Conservation (phyloP, 345 rosid genomes). For the Trapa incisa region DNA sequence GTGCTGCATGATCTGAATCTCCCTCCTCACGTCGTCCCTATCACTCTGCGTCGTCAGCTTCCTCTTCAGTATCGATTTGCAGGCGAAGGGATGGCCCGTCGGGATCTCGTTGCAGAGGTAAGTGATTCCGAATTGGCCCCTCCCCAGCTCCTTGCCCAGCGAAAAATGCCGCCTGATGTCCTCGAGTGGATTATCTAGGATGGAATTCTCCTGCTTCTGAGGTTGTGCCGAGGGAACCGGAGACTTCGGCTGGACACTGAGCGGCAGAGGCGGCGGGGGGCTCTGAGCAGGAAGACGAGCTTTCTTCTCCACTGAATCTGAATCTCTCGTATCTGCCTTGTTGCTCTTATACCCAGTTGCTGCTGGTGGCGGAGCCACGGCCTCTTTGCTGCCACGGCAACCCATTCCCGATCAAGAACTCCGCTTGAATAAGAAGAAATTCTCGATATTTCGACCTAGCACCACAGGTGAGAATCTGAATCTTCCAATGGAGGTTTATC, state of each 20-base stretch:
- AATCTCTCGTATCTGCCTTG: conserved; percentile 10
- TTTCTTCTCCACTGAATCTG: conserved; percentile 9
- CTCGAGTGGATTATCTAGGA: conserved; percentile 62
- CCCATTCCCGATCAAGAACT: conserved; percentile 27
- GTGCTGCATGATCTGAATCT: conserved; percentile 75
- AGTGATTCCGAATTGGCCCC: conserved; percentile 78
- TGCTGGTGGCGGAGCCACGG: conserved; percentile 15
- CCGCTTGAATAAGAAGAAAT: not conserved
- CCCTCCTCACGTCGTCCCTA: conserved; percentile 61
- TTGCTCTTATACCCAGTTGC: conserved; percentile 11
- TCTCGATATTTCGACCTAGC: not conserved
- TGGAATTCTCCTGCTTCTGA: conserved; percentile 16
- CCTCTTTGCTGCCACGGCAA: conserved; percentile 39
- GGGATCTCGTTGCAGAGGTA: conserved; percentile 65
- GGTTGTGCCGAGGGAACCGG: not conserved
- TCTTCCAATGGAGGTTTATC: not conserved
- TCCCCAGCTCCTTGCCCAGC: conserved; percentile 60
- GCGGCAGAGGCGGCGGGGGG: conserved; percentile 3
- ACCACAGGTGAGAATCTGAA: not conserved
- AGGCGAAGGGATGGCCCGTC: conserved; percentile 52
- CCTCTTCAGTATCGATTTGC: conserved; percentile 71
- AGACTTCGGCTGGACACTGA: not conserved
- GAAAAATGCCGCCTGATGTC: conserved; percentile 44
- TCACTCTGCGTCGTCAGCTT: conserved; percentile 47
- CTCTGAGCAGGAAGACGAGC: conserved; percentile 2